Evolutionary conservation across 345 rosid genomes (phyloP), one percentile per base, ranked within the genome.

Genomic region (Syzygium aqueum): DNA sequence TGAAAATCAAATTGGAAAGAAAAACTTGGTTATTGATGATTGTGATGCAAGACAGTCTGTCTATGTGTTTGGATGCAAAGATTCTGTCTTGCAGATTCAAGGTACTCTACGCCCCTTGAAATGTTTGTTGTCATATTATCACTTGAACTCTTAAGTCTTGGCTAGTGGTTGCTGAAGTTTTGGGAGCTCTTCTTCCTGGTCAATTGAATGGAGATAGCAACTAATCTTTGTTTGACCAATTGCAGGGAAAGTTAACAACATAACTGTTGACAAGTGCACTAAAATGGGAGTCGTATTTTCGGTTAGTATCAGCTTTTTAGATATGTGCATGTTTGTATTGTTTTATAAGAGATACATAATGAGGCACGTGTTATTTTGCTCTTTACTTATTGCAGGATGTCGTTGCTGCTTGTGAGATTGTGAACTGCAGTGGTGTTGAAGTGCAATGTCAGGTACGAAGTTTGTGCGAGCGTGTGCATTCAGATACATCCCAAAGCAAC

Each of bases 361-460:
- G 82, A 51, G 85, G 59, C 89, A 84, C 37, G 84, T 87, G n/a
- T 87, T 30, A 86, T 89, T 83, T 50, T 86, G 27, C 54, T 59
- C 49, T 63, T 37, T 88, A 86, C 65, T 78, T 85, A 86, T 51
- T 86, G 19, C 91, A 98, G 99, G 99, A 96, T 93, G 98, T 98
- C 52, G 99, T 98, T 87, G 98, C 99, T 91, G 99, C 99, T 87
- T 98, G 91, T 93, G 99, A 98, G 95, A 90, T 96, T 90, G 99
- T 96, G 65, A 98, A 98, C 87, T 95, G 98, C 95, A 95, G 61
- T 90, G 94, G 97, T 73, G 96, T 96, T 83, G 99, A 98, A 93
- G 97, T 96, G 89, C 99, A 98, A 88, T 98, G 99, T 88, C 99
- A 96, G 99, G 99, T 98, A 93, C 63, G 16, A 30, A 53, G 46